phyloP scores from a whole-genome alignment of 768 basidiomycete genomes.

The Tricholoma bakamatsutake region DNA sequence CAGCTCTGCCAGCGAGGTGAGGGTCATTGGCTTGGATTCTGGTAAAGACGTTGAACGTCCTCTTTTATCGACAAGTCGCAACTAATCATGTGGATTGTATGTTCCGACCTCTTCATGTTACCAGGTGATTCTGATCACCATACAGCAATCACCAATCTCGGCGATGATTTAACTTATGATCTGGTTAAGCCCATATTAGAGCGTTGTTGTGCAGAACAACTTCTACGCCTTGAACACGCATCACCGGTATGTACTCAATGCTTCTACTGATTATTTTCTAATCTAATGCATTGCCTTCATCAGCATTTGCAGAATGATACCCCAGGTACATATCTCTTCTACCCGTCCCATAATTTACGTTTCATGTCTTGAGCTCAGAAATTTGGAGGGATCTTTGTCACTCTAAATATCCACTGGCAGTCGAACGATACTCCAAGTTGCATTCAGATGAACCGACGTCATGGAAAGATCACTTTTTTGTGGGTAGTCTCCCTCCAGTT shows the following conservation, averaged over 20 bases:
- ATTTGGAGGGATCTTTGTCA: conserved; percentile 65
- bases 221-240: conserved; percentile 59
- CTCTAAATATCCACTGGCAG: conserved; percentile 49
- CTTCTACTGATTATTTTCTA: not conserved
- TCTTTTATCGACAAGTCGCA: conserved; percentile 38
- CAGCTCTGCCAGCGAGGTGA: conserved; percentile 69
- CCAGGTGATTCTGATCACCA: conserved; percentile 3
- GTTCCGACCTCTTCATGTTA: conserved; percentile 14
- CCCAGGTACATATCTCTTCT: conserved; percentile 34
- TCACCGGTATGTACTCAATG: conserved; percentile 51
- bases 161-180: conserved; percentile 54
- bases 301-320: conserved; percentile 54
- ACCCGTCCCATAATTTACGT: conserved; percentile 1
- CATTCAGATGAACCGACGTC: conserved; percentile 44
- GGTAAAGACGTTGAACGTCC: conserved; percentile 6
- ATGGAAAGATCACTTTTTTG: conserved; percentile 69
- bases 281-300: conserved; percentile 3
- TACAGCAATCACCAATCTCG: conserved; percentile 60
- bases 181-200: conserved; percentile 71
- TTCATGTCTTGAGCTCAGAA: conserved; percentile 30
- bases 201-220: conserved; percentile 64
- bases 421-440: conserved; percentile 38
- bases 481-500: conserved; percentile 28
- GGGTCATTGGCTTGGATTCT: conserved; percentile 15
- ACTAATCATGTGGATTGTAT: conserved; percentile 55